These are phyloP conservation scores for Sambucus nigra DNA, from an alignment of 129 eudicot genomes.

Conservation along the genomic window DNA sequence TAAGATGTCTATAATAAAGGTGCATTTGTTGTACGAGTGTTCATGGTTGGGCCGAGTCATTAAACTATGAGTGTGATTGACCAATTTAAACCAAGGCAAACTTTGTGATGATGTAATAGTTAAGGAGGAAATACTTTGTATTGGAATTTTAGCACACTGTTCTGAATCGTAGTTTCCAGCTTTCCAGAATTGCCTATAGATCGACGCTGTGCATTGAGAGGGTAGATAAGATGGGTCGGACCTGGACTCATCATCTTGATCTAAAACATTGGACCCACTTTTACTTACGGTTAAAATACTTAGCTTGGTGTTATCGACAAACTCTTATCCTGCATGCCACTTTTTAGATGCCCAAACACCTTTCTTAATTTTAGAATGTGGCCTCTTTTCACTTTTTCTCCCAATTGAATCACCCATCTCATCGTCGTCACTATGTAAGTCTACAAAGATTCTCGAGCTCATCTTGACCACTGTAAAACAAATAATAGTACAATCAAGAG, in stretches of 20 bases:
- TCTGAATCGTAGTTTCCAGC: constrained; percentile 21
- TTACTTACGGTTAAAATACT: constrained; percentile 9
- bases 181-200: constrained; percentile 41
- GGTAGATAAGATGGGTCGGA: constrained; percentile 17
- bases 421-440: not conserved
- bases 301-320: constrained; percentile 11
- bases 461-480: not conserved
- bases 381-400: constrained; percentile 5
- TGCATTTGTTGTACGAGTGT: too few species aligned
- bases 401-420: not conserved
- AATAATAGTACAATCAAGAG: not conserved
- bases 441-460: constrained; percentile 4
- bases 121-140: constrained; percentile 11
- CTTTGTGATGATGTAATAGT: not conserved
- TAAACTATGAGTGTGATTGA: too few species aligned
- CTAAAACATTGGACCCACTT: constrained; percentile 10
- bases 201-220: constrained; percentile 20
- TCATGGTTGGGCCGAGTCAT: too few species aligned
- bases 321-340: not conserved
- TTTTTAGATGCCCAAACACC: not conserved
- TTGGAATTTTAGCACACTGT: constrained; percentile 1
- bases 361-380: constrained; percentile 5
- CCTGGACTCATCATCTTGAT: constrained; percentile 10
- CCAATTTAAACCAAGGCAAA: too few species aligned
- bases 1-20: too few species aligned